Conservation (phyloP, 2,329 filamentous ascomycete genomes). For the Cladosporium sp. region DNA sequence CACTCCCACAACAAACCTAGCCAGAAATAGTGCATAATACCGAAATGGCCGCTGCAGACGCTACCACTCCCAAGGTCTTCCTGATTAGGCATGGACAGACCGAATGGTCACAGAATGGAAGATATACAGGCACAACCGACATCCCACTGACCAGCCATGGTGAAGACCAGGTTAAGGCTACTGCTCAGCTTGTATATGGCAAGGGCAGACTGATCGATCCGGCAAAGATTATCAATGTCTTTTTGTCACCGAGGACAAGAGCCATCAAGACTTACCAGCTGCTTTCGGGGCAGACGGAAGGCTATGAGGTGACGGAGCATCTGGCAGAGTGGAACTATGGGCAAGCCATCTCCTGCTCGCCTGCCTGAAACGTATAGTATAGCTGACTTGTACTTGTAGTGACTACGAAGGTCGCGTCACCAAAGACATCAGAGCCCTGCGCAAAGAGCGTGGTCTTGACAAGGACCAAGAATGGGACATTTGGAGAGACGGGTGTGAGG, state of each 20-base stretch:
- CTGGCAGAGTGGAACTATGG: conserved; percentile 86
- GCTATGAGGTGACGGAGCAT: conserved; percentile 59
- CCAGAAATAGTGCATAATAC: background rate
- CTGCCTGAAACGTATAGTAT: background rate
- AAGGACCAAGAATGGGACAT: conserved; percentile 70
- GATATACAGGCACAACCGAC: conserved; percentile 83
- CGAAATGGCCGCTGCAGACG: conserved; percentile 40
- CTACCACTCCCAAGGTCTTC: conserved; percentile 69
- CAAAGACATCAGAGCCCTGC: conserved; percentile 62
- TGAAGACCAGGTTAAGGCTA: conserved; percentile 58
- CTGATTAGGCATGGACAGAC: conserved; percentile 90
- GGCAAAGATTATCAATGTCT: conserved; percentile 48
- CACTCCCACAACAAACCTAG: background rate
- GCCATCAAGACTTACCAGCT: conserved; percentile 53
- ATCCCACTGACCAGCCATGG: conserved; percentile 81
- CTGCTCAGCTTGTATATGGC: conserved; percentile 51
- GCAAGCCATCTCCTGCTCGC: conserved; percentile 19
- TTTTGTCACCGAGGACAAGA: conserved; percentile 52
- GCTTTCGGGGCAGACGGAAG: conserved; percentile 38
- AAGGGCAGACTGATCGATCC: conserved; percentile 54
- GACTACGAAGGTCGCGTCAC: conserved; percentile 77
- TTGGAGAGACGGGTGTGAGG: conserved; percentile 84
- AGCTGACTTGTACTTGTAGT: conserved; percentile 19
- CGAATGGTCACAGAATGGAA: conserved; percentile 82
- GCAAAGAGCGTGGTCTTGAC: conserved; percentile 60